Base-by-base conservation (phyloP, 768 basidiomycete species). In the Phlebiopsis flavidoalba region DNA sequence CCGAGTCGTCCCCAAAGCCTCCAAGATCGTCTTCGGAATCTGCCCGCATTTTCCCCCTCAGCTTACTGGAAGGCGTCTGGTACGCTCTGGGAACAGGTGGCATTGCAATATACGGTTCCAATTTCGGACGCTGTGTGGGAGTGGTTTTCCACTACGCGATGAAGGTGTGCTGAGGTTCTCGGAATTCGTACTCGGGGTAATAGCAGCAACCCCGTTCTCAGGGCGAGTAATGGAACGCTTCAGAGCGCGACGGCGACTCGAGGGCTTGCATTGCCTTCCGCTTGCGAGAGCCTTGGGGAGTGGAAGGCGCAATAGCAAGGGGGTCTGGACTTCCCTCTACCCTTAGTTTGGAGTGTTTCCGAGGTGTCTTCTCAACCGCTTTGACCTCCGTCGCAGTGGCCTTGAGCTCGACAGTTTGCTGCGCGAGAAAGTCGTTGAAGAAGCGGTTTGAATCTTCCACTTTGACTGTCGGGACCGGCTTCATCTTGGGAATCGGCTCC, bases 341-440 rank as follows among this genome's bases (percentile, higher is more conserved):
- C 19, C 60, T 56, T 37, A 26, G 45, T 35, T 35, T 62, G 49
- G 53, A 53, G 8, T 21, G 59, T 11, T 35, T 14, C 43, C 50
- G 21, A 12, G 64, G 58, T 19, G 49, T 60, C 26, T 60, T 49
- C 21, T 59, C 57, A 14, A 60, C 40, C 17, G 54, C 62, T 8
- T 50, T 52, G 5, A 35, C 19, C 67, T 66, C 33, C 65, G 70
- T 17, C 75, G 59, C 19, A 75, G 43, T 21, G 7, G 45, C 24
- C 26, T 49, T 59, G 3, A 55, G 64, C 64, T 86, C 78, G 59
- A 72, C 74, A 17, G 79, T 73, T 59, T 83, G 86, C 57, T 82
- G 79, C 14, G 81, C 78, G 22, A 93, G 69, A 69, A 90, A 89
- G 22, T 81, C 74, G 60, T 87, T 80, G 70, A 90, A 89, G 70